These are phyloP conservation scores for Pichia sorboxylosa DNA, from an alignment of 1,139 yeast species.

Conservation along the genomic window DNA sequence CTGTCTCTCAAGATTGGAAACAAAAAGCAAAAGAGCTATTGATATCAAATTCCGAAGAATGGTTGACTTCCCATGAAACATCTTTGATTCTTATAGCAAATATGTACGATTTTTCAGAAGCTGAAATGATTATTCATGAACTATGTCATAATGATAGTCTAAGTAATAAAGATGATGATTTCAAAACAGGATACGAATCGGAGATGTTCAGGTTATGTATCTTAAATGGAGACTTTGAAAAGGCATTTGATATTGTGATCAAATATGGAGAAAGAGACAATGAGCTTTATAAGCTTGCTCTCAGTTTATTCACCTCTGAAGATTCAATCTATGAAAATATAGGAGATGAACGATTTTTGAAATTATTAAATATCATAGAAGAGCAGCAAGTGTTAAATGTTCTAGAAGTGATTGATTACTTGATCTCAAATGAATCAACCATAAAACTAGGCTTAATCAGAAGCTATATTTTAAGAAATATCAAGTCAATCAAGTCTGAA, in stretches of 20 bases:
- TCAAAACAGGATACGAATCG: conserved; percentile 39
- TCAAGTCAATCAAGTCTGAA: conserved; percentile 52
- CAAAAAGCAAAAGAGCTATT: conserved; percentile 49
- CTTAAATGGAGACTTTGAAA: conserved; percentile 44
- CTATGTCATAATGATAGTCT: conserved; percentile 14
- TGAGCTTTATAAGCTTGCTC: conserved; percentile 53
- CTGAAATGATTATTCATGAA: conserved; percentile 29
- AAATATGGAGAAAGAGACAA: conserved; percentile 54
- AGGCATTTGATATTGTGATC: conserved; percentile 45
- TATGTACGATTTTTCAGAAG: conserved; percentile 45
- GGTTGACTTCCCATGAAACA: conserved; percentile 41
- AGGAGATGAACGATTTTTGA: conserved; percentile 39
- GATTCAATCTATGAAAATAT: conserved; percentile 41
- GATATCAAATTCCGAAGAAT: conserved; percentile 8
- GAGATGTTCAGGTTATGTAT: conserved; percentile 57
- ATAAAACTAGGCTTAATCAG: conserved; percentile 53
- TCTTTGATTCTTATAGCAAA: conserved; percentile 57
- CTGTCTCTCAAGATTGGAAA: conserved; percentile 41
- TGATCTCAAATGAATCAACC: conserved; percentile 59
- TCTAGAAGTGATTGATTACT: conserved; percentile 59
- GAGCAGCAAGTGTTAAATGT: conserved; percentile 53
- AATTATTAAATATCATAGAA: conserved; percentile 44
- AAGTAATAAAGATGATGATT: conserved; percentile 15
- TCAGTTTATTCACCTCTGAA: conserved; percentile 53
- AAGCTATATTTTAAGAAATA: conserved; percentile 52